Evolutionary conservation across 2,329 filamentous ascomycete genomes (phyloP), one percentile per base, ranked within the genome.

Genomic region (Penicillium freii): DNA sequence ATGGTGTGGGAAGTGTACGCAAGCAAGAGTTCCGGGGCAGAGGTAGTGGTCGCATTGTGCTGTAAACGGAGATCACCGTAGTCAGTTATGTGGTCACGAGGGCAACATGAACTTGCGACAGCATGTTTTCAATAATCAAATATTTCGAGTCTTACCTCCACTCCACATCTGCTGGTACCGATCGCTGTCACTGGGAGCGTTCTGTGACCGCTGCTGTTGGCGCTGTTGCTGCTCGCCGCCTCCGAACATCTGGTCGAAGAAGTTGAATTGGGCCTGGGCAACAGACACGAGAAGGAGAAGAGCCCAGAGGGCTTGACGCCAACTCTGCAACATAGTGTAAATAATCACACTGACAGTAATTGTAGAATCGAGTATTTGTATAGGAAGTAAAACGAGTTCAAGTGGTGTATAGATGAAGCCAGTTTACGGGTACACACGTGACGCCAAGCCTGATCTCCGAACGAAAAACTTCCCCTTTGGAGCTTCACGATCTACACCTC

Each of bases 181-280:
- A 25, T 80, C 78, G 15, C 90, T 89, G 76, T 97, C 93, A 69
- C 90, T 95, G 2, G 90, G 84, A 29, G 89, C 90, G 73, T 97
- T 94, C 27, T 85, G 84, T 65, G 87, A 81, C 55, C 85, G 83
- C 45, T 82, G 80, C 43, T 83, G 81, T 42, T 82, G 79, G 23
- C 78, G 73, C 47, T 83, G 76, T 63, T 85, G 82, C 56, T 84
- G 80, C 60, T 77, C 77, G 58, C 81, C 81, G 64, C 84, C 84
- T 66, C 86, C 83, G 74, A 99, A 97, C 91, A 97, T 96, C 69
- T 97, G 91, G 74, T 97, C 92, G 78, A 97, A 99, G 84, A 99
- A 96, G 72, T 91, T 89, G 75, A 97, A 97, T 77, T 97, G 93
- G 11, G 91, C 91, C 56, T 83, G 79, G 4, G 82, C 86, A 17